Evolutionary conservation across 805 yeast species (phyloP).

Genomic region (Candida ortonii): DNA sequence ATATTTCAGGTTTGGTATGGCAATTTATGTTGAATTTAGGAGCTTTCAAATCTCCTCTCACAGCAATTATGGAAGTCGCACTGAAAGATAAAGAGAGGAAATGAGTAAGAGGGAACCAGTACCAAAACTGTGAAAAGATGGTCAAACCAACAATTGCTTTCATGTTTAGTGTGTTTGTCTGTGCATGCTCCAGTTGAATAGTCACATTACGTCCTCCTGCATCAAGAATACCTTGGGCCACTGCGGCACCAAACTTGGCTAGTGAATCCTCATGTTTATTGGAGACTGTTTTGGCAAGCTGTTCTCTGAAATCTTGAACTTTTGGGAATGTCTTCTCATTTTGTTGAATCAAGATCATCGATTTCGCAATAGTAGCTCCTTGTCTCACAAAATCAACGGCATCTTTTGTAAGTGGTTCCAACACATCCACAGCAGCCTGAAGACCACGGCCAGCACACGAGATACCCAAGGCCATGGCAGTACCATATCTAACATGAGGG

Average conservation of each 20-base stretch:
- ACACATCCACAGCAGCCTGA: constrained; percentile 83
- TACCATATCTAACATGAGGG: constrained; percentile 97
- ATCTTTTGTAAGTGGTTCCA: constrained; percentile 90
- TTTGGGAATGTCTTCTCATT: constrained; percentile 81
- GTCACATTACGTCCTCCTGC: constrained; percentile 99
- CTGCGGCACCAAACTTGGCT: constrained; percentile 96
- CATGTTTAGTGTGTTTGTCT: constrained; percentile 85
- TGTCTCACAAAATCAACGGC: constrained; percentile 97
- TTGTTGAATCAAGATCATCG: constrained; percentile 87
- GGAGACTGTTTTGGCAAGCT: constrained; percentile 69
- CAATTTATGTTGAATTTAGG: constrained; percentile 82
- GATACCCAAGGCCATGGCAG: constrained; percentile 95
- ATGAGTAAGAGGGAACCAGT: constrained; percentile 97
- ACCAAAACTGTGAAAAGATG: constrained; percentile 92
- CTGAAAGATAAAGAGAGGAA: constrained; percentile 87
- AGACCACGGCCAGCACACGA: constrained; percentile 95
- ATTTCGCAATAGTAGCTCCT: constrained; percentile 89
- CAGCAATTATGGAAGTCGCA: constrained; percentile 88
- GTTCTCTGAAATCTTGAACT: constrained; percentile 72
- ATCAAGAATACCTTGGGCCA: constrained; percentile 96
- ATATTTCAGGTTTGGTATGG: constrained; percentile 73
- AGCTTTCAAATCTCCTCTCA: constrained; percentile 77
- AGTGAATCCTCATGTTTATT: constrained; percentile 94
- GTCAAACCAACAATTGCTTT: constrained; percentile 91
- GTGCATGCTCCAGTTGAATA: constrained; percentile 80